Evolutionary conservation across 2,329 filamentous ascomycete genomes (phyloP).

Genomic region (Penicillium sp.): DNA sequence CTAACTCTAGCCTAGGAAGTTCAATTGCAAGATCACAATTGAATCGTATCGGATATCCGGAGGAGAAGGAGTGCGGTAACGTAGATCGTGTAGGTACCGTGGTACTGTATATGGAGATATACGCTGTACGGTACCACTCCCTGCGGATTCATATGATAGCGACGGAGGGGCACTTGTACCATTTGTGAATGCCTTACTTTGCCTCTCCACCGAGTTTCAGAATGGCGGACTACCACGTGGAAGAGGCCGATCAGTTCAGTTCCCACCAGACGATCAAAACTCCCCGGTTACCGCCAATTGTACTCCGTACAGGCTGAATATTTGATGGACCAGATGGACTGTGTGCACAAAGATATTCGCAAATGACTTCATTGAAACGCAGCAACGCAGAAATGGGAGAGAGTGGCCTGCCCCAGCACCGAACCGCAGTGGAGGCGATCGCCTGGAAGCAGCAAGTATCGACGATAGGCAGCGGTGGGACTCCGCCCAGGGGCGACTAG

Average conservation of each 20-base stretch:
- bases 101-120: neutral
- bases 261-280: neutral
- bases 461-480: conserved; percentile 12
- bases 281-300: neutral
- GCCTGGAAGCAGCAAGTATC: conserved; percentile 14
- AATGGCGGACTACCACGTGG: conserved; percentile 5
- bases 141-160: conserved; percentile 1
- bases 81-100: neutral
- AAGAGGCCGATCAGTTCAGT: neutral
- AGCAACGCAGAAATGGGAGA: neutral
- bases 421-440: conserved; percentile 5
- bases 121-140: neutral
- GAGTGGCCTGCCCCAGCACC: neutral
- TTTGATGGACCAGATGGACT: neutral
- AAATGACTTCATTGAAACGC: neutral
- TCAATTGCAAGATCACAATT: too few species aligned
- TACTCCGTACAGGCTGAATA: neutral
- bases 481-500: conserved; percentile 21
- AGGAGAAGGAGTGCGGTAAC: too few species aligned
- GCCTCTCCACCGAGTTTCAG: conserved; percentile 8
- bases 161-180: neutral
- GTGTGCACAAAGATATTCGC: neutral
- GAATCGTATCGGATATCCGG: too few species aligned
- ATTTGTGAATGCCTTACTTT: neutral
- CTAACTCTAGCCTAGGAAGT: too few species aligned